A percentile compares a stretch with the other conserved stretches of the same genome.
Evolutionary conservation across 257 asterid species (phyloP).

Genomic region (Striga asiatica): DNA sequence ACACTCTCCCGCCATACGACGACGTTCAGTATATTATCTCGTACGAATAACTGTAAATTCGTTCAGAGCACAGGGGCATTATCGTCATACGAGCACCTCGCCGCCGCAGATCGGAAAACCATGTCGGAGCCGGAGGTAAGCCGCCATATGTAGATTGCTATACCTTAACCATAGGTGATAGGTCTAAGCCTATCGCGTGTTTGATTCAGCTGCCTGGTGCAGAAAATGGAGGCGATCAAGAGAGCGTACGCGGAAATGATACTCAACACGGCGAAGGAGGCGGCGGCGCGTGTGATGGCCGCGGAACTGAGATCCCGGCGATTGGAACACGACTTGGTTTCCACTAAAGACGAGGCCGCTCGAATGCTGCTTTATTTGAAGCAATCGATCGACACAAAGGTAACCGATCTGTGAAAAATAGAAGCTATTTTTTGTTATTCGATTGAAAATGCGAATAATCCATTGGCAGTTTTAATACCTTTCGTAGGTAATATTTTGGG

Average conservation of each 20-base stretch:
- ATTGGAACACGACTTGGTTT: constrained; percentile 37
- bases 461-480: too few species aligned
- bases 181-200: not conserved
- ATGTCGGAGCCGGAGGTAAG: constrained; percentile 34
- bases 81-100: too few species aligned
- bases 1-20: not conserved
- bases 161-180: not conserved
- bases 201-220: constrained; percentile 6
- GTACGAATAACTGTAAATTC: not conserved
- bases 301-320: constrained; percentile 43
- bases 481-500: too few species aligned
- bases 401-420: constrained; percentile 4
- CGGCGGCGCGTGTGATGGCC: constrained; percentile 68
- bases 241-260: constrained; percentile 61
- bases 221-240: constrained; percentile 50
- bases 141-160: not conserved
- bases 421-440: too few species aligned
- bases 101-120: not conserved
- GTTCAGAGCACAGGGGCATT: too few species aligned
- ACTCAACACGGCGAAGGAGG: constrained; percentile 61
- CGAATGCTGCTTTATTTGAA: constrained; percentile 53
- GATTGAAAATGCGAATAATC: too few species aligned
- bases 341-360: constrained; percentile 43
- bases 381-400: constrained; percentile 52
- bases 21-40: not conserved